Conservation (phyloP, 2,329 filamentous ascomycete species). For the Fusarium subtropicale region DNA sequence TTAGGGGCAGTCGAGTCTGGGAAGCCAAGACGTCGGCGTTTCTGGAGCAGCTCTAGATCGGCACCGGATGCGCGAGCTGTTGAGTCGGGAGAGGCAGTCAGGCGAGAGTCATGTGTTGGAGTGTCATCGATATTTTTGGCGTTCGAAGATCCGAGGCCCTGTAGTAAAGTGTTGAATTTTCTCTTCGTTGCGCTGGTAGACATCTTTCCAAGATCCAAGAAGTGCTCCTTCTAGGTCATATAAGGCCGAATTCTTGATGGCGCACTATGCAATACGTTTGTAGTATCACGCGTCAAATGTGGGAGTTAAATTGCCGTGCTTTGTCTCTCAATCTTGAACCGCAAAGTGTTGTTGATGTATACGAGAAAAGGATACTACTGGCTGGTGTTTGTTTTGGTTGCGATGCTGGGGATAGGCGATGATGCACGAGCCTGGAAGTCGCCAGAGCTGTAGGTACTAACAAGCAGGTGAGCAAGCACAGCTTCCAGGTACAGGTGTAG, state of each 20-base stretch:
- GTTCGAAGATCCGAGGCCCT: slow-evolving; percentile 67
- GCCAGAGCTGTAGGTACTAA: slow-evolving; percentile 2
- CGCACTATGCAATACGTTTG: not conserved
- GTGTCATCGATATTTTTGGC: slow-evolving; percentile 25
- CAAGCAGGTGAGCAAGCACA: slow-evolving; percentile 3
- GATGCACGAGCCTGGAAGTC: slow-evolving; percentile 21
- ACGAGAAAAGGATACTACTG: not conserved
- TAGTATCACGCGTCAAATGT: not conserved
- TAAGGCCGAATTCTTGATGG: not conserved
- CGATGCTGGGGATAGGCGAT: slow-evolving; percentile 14
- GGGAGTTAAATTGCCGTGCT: not conserved
- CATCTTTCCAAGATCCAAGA: slow-evolving; percentile 57
- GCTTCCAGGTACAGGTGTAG: not conserved
- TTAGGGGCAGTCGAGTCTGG: slow-evolving; percentile 55
- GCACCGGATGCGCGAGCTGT: slow-evolving; percentile 34
- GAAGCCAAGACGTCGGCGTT: slow-evolving; percentile 64
- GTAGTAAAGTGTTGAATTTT: slow-evolving; percentile 82
- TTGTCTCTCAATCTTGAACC: not conserved
- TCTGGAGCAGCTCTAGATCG: slow-evolving; percentile 60
- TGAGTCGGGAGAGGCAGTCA: slow-evolving; percentile 23
- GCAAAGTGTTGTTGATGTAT: not conserved
- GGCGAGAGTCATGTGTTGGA: slow-evolving; percentile 8
- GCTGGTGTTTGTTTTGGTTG: slow-evolving; percentile 30
- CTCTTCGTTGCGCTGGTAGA: slow-evolving; percentile 77
- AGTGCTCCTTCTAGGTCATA: not conserved